Evolutionary conservation across 495 filamentous ascomycete genomes (phyloP).

Genomic region (Usnea hakonensis): DNA sequence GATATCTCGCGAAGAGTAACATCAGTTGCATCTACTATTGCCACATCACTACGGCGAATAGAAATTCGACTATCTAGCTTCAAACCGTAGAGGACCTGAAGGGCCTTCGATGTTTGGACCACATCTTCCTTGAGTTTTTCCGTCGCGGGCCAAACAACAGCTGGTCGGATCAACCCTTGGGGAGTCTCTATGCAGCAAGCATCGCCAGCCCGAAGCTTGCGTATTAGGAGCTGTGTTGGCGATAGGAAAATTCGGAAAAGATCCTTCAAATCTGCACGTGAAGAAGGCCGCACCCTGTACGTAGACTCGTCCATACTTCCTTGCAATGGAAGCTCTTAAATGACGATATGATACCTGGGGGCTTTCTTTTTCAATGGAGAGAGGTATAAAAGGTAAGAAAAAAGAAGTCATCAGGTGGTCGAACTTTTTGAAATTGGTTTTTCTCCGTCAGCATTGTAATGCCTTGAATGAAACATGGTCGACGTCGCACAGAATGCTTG

Average conservation of each 20-base stretch:
- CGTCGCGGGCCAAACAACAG: slow-evolving; percentile 56
- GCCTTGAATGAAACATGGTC: no score
- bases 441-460: no score
- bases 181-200: slow-evolving; percentile 45
- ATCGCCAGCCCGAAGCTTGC: slow-evolving; percentile 55
- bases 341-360: not conserved
- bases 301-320: not conserved
- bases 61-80: slow-evolving; percentile 44
- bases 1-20: slow-evolving; percentile 47
- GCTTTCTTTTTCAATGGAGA: no score
- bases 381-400: no score
- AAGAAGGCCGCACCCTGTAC: slow-evolving; percentile 16
- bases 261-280: slow-evolving; percentile 41
- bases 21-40: slow-evolving; percentile 34
- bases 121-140: slow-evolving; percentile 58
- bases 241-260: slow-evolving; percentile 61
- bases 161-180: slow-evolving; percentile 41
- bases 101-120: slow-evolving; percentile 56
- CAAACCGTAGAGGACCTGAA: slow-evolving; percentile 57
- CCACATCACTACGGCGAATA: slow-evolving; percentile 39
- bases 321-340: not conserved
- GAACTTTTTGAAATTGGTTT: no score
- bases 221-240: slow-evolving; percentile 51
- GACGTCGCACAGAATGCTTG: no score
- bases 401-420: not conserved